Base-by-base conservation (phyloP, 1,139 yeast genomes). In the Yamadazyma songkhlaensis region DNA sequence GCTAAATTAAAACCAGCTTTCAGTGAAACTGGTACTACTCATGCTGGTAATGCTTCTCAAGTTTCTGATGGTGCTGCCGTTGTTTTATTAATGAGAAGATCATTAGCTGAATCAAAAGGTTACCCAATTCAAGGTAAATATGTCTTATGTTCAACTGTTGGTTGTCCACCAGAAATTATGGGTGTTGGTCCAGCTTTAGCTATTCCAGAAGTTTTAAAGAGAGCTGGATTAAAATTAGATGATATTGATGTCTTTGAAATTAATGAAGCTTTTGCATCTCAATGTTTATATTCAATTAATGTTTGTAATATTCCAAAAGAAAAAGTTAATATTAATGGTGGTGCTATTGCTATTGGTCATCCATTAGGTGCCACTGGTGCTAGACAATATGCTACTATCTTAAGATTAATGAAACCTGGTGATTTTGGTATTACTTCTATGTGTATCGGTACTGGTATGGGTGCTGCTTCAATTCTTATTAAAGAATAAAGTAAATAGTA, bases 381-480 rank as follows among this genome's bases (percentile, higher is more conserved):
- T 14, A 82, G 97, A 66, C 97, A 89, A 67, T 75, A 87, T 42
- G 90, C 97, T 35, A 90, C 97, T 6, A 67, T 90, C 44, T 64
- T 90, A 55, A 76, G 92, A 56, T 90, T 88, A 64, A 74, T 90
- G 55, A 69, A 83, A 62, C 66, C 76, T 34, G 95, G 94, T 54
- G 81, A 88, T 67, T 67, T 88, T 47, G 97, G 97, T 51, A 81
- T 90, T 43, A 86, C 95, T 22, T 84, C 95, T 47, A 90, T 90
- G 97, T 90, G 97, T 71, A 83, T 90, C 51, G 97, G 97, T 58
- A 88, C 96, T 31, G 97, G 97, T 56, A 90, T 89, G 95, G 97
- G 97, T 53, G 97, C 97, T 37, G 97, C 97, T 39, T 84, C 94
- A 22, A 69, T 89, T 38, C 74, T 89, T 53, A 74, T 88, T 38